Evolutionary conservation across 257 asterid genomes (phyloP), one percentile per base, ranked within the genome.

Genomic region (Solanum etuberosum): DNA sequence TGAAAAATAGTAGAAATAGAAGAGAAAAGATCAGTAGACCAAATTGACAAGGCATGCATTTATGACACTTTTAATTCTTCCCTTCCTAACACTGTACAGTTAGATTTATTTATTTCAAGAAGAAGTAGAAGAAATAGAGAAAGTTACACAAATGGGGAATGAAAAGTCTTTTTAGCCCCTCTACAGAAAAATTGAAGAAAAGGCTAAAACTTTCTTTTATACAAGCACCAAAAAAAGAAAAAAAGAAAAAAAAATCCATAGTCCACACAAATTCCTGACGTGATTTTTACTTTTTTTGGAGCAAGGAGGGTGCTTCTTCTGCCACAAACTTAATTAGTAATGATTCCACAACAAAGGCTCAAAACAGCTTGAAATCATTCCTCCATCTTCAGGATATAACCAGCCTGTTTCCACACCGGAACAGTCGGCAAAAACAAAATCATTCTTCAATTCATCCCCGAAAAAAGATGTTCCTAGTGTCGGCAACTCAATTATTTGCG

Each of bases 401-500:
- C 96, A 94, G 80, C 92, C 95, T 73, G 51, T 35, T 23, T 92
- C 96, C 27, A 86, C 78, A 46, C 63, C 27, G 5, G 84, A 78
- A 9, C 57, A 67, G 15, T 94, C 96, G 1, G 82, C 57, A 85
- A 90, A 93, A 16, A 93, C 95, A 9, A 91, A 90, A 27, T 95
- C 95, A 18, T 63, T 88, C 86, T 89, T 89, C 87, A 87, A 67
- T 31, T 92, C 96, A 72, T 88, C 20, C 25, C 90, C 87, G 63
- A 91, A 93, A 61, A 71, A 93, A 68, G 87, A 80, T 59, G 96
- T 54, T 0, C 92, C 97, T 67, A 95, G 84, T 61, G 88, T 95
- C 61, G 98, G 98, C 87, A 95, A 80, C 93, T 93, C 98, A 5
- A 93, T 93, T 70, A 95, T 94, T 87, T 95, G 95, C 15, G 94